Percentiles rank a stretch among this genome's conserved stretches.
These are phyloP conservation scores for Aaosphaeria pasadenensis DNA, from an alignment of 2,329 filamentous ascomycete genomes.

Conservation along the genomic window DNA sequence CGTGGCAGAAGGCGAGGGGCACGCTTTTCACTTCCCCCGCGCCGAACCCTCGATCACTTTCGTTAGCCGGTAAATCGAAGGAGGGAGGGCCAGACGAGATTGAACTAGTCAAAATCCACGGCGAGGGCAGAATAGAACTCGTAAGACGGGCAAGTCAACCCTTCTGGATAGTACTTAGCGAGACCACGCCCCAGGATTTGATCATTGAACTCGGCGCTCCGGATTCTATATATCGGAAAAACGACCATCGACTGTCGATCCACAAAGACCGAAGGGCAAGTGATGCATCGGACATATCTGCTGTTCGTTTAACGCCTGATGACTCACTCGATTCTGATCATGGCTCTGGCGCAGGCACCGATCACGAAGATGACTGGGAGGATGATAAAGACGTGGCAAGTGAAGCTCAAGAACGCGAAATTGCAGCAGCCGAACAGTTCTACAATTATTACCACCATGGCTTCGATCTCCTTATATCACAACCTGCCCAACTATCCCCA, in stretches of 20 bases:
- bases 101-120: conserved; percentile 73
- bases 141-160: conserved; percentile 66
- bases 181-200: conserved; percentile 89
- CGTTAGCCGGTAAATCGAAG: conserved; percentile 66
- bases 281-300: conserved; percentile 33
- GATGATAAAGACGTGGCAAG: conserved; percentile 46
- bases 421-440: conserved; percentile 68
- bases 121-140: conserved; percentile 75
- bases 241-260: conserved; percentile 83
- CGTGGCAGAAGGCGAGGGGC: conserved; percentile 80
- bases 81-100: conserved; percentile 87
- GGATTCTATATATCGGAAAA: conserved; percentile 90
- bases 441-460: conserved; percentile 98
- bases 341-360: conserved; percentile 30
- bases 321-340: conserved; percentile 30
- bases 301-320: conserved; percentile 23
- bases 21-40: conserved; percentile 73
- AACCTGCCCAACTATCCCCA: conserved; percentile 54
- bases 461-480: conserved; percentile 89
- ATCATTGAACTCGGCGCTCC: conserved; percentile 88
- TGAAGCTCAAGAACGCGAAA: conserved; percentile 59
- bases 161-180: conserved; percentile 72
- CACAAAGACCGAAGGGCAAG: conserved; percentile 51
- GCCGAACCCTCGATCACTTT: conserved; percentile 69
- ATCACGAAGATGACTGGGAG: conserved; percentile 46